Percentiles rank a stretch among this genome's conserved stretches.
These are phyloP conservation scores for Wallemia hederae DNA, from an alignment of 1,284 basidiomycete species.

Conservation along the genomic window DNA sequence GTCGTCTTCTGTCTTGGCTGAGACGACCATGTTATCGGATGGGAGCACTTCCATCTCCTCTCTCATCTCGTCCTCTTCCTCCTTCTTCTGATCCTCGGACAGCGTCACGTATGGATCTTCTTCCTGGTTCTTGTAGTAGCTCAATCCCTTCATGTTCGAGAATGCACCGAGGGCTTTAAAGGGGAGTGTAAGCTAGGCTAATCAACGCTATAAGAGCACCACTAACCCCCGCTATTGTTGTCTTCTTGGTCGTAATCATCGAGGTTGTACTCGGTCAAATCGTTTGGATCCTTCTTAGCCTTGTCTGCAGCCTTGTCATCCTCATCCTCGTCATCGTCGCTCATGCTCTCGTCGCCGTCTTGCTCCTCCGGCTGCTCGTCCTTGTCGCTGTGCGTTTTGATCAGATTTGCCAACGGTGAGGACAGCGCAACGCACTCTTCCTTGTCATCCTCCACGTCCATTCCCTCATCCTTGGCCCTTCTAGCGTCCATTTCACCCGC, in stretches of 20 bases:
- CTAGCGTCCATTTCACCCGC: slow-evolving; percentile 39
- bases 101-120: slow-evolving; percentile 95
- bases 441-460: slow-evolving; percentile 17
- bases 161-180: slow-evolving; percentile 53
- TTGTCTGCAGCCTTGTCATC: slow-evolving; percentile 11
- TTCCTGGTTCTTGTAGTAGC: slow-evolving; percentile 65
- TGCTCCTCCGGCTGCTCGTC: slow-evolving; percentile 19
- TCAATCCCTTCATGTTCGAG: slow-evolving; percentile 80
- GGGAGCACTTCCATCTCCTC: slow-evolving; percentile 70
- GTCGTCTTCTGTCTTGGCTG: slow-evolving; percentile 89
- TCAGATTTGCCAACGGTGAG: neutral
- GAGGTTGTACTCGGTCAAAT: slow-evolving; percentile 68
- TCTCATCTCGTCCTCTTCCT: slow-evolving; percentile 52
- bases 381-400: slow-evolving; percentile 11
- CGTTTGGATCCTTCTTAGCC: slow-evolving; percentile 27
- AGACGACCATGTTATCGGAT: slow-evolving; percentile 70
- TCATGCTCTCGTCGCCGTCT: slow-evolving; percentile 22
- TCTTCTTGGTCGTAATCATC: slow-evolving; percentile 80
- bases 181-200: slow-evolving; percentile 5
- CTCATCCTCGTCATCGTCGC: slow-evolving; percentile 24
- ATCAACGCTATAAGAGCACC: neutral
- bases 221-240: slow-evolving; percentile 5
- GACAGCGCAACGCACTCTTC: slow-evolving; percentile 23
- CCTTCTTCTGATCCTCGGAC: slow-evolving; percentile 29
- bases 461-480: slow-evolving; percentile 26